Evolutionary conservation across 495 filamentous ascomycete species (phyloP).

Genomic region (Xylaria flabelliformis): DNA sequence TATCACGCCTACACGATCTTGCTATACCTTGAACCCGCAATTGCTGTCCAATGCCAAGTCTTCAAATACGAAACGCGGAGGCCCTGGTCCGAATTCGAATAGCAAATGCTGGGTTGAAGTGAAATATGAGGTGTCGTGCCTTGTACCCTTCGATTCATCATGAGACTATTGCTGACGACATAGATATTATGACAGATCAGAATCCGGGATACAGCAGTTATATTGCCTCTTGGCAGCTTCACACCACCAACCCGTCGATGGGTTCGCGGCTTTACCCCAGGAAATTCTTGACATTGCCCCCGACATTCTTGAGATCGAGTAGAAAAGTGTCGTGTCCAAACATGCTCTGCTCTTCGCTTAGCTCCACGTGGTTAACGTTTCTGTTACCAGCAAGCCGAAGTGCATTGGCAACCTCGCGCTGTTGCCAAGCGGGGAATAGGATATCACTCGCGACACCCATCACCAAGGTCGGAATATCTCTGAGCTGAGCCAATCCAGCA

Average conservation of each 20-base stretch:
- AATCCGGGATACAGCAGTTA: neutral
- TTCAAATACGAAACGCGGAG: neutral
- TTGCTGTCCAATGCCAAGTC: neutral
- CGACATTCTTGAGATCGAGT: slow-evolving; percentile 89
- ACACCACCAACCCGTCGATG: neutral
- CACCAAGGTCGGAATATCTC: slow-evolving; percentile 79
- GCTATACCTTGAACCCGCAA: neutral
- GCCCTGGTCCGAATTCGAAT: neutral
- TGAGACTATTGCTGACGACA: neutral
- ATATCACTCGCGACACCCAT: slow-evolving; percentile 97
- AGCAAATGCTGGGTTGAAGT: neutral
- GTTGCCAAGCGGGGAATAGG: slow-evolving; percentile 97
- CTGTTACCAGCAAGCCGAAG: slow-evolving; percentile 77
- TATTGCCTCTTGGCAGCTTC: neutral
- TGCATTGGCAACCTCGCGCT: slow-evolving; percentile 90
- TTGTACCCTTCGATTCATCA: neutral
- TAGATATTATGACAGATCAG: neutral
- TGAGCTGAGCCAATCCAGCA: slow-evolving; percentile 70
- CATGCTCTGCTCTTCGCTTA: slow-evolving; percentile 88
- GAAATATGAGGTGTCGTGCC: neutral
- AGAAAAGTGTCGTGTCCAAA: slow-evolving; percentile 98
- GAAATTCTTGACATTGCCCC: slow-evolving; percentile 80
- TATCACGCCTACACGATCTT: neutral
- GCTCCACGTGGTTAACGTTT: slow-evolving; percentile 82
- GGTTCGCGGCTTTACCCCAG: slow-evolving; percentile 54